A percentile compares a stretch with the other conserved stretches of the same genome.
Evolutionary conservation across 495 filamentous ascomycete species (phyloP).

Genomic region (Apodospora peruviana): DNA sequence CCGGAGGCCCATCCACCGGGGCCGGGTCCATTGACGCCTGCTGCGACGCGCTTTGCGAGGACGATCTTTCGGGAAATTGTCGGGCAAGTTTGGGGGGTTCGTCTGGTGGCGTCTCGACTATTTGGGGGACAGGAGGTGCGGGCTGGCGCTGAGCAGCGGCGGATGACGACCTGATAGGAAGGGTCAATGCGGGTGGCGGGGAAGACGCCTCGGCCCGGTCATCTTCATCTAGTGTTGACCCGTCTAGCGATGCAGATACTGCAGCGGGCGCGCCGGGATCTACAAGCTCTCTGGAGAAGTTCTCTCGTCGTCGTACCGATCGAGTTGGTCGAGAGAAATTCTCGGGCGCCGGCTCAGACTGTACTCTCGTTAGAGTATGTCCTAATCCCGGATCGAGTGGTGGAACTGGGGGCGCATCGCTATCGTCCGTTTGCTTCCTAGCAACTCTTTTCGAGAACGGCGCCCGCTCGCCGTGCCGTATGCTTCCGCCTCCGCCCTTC

Average conservation of each 20-base stretch:
- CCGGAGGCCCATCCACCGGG: conserved; percentile 35
- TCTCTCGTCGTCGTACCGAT: conserved; percentile 39
- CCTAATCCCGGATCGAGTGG: conserved; percentile 44
- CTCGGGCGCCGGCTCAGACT: conserved; percentile 69
- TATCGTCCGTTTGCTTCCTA: conserved; percentile 47
- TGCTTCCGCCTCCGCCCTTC: conserved; percentile 73
- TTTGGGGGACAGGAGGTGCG: conserved; percentile 51
- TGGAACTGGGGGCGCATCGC: conserved; percentile 46
- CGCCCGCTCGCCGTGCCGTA: conserved; percentile 33
- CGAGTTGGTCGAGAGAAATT: conserved; percentile 49
- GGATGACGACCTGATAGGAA: conserved; percentile 23
- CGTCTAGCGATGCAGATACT: background rate
- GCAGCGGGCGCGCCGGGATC: background rate
- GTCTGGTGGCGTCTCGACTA: conserved; percentile 60
- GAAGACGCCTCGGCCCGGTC: conserved; percentile 10
- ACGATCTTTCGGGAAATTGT: conserved; percentile 45
- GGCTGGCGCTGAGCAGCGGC: conserved; percentile 11
- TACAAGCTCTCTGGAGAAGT: conserved; percentile 28
- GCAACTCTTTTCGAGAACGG: conserved; percentile 72
- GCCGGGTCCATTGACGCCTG: conserved; percentile 18
- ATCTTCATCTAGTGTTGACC: conserved; percentile 10
- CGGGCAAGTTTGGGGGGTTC: conserved; percentile 31
- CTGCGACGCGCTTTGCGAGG: conserved; percentile 46
- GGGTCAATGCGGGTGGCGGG: conserved; percentile 13
- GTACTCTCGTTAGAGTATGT: conserved; percentile 58